Percentiles rank a stretch among this genome's conserved stretches.
These are phyloP conservation scores for Myxozyma vanderwaltii DNA, from an alignment of 805 yeast species.

Conservation along the genomic window DNA sequence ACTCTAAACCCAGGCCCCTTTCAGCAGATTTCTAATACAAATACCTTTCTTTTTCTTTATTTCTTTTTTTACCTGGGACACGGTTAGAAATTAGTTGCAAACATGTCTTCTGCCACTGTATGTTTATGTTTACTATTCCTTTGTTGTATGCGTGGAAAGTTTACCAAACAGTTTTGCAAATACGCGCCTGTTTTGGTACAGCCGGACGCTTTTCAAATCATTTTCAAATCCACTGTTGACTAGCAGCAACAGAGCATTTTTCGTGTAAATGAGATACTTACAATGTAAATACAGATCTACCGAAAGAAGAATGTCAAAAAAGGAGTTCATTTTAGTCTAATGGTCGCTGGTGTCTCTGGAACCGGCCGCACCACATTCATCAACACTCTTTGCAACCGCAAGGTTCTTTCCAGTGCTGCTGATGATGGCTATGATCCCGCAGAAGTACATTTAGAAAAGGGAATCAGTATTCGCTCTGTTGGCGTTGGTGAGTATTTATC, in stretches of 20 bases:
- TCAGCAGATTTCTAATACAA: background rate
- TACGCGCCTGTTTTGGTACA: no score
- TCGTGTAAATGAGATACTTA: background rate
- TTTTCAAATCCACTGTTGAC: no score
- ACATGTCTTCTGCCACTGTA: constrained; percentile 12
- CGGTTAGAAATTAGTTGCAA: background rate
- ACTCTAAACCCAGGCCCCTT: constrained; percentile 4
- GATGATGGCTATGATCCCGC: constrained; percentile 37
- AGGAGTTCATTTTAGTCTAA: constrained; percentile 63
- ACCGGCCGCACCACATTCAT: constrained; percentile 75
- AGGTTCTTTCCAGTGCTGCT: constrained; percentile 43
- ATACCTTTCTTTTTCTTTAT: background rate
- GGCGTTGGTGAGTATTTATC: constrained; percentile 42
- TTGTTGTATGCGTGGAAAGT: background rate
- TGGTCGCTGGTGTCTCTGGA: constrained; percentile 74
- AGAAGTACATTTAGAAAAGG: constrained; percentile 44
- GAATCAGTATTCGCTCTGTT: constrained; percentile 50
- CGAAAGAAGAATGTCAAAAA: constrained; percentile 64
- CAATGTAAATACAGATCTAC: constrained; percentile 43
- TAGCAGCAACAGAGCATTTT: no score
- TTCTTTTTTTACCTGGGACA: background rate
- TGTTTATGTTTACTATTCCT: no score
- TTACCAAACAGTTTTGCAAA: no score
- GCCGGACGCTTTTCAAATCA: background rate
- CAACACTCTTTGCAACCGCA: constrained; percentile 62